Base-by-base conservation (phyloP, 495 filamentous ascomycete species). In the Penicillium ochrochloron region DNA sequence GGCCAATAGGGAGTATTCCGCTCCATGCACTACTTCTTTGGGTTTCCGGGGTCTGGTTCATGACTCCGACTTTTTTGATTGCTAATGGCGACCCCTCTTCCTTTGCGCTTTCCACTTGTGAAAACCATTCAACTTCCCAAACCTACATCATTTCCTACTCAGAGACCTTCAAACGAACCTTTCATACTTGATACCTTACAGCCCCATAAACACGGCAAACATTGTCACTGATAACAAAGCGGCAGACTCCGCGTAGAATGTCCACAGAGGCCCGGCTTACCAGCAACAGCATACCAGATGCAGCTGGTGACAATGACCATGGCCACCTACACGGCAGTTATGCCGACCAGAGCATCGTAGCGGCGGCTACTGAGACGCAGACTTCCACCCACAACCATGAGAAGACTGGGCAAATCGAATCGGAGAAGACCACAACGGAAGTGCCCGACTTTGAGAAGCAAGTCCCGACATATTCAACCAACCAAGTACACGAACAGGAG, bases 221-320 rank as follows among this genome's bases (percentile, higher is more conserved):
- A 25, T 23, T 21, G 15, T 48, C 15, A 17, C 44, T 19, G 44
- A 21, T 5, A 48, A 23, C 25, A 25, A 31, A 15, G 54, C 44
- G 60, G 35, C 34, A 42, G 9, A 55, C 57, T 52, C 41, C 48
- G 52, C 54, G 54, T 67, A 73, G 62, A 64, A 73, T 73, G 71
- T 71, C 69, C 51, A 69, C 62, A 44, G 65, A 63, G 61, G 50
- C 59, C 27, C 52, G 53, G 54, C 53, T 33, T 33, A 33, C 62
- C 44, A 66, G 59, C 27, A 62, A 57, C 44, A 65, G 61, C 27
- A 65, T 52, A 62, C 59, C 62, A 8, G 53, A 64, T 51, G 46
- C 33, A 61, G 57, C 64, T 60, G 64, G 41, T 44, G 44, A 62
- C 44, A 44, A 65, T 69, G 61, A 51, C 60, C 55, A 59, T 57